Base-by-base conservation (phyloP, 306 rosid genomes). In the Prunus armeniaca region DNA sequence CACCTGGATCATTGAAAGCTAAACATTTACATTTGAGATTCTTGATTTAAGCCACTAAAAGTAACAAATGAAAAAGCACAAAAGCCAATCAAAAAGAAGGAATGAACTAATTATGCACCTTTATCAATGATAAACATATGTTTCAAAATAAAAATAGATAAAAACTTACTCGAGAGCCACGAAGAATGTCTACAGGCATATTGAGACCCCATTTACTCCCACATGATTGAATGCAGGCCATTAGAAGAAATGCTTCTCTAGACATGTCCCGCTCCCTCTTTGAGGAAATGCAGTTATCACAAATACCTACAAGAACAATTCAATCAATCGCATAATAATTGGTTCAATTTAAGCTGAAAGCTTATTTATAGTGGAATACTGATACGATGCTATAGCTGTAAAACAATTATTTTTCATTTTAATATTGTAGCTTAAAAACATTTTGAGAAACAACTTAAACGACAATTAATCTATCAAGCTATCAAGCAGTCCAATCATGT, bases 141-240 rank as follows among this genome's bases (percentile, higher is more conserved):
- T 18, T 34, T 65, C 74, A 72, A 47, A 67, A 72, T 71, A 65
- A 55, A 38, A 71, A 69, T 65, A 34, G 74, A 68, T 58, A 83
- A 79, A 38, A 80, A 78, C 96, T 89, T 84, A 93, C 97, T 73
- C 93, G 91, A 75, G 98, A 93, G 55, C 98, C 98, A 2, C 97
- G 96, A 75, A 93, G 86, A 76, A 93, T 69, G 83, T 93, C 98
- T 76, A 89, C 79, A 49, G 92, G 92, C 93, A 93, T 91, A 77
- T 86, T 93, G 81, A 93, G 81, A 74, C 97, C 98, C 97, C 97
- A 89, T 54, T 61, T 87, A 0, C 90, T 87, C 71, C 77, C 28
- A 83, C 91, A 91, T 62, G 98, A 91, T 69, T 77, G 89, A 79
- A 93, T 84, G 90, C 97, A 89, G 74, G 93, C 93, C 92, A 93